Base-by-base conservation (phyloP, 768 basidiomycete genomes). In the Psilocybe cubensis region DNA sequence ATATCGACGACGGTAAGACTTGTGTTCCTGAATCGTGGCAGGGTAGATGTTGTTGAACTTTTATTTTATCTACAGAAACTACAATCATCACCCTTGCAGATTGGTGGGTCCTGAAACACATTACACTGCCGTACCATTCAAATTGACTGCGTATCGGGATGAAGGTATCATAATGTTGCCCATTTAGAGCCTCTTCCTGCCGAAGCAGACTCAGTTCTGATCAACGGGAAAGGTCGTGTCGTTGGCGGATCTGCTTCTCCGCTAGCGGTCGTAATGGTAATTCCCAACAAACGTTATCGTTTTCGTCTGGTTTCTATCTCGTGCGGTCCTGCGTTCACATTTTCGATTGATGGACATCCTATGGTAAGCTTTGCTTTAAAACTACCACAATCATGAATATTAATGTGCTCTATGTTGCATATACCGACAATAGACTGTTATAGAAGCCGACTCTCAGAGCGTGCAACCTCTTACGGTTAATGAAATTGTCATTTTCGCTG, bases 221-320 rank as follows among this genome's bases (percentile, higher is more conserved):
- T 83, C 62, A 83, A 83, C 55, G 82, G 82, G 0, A 65, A 72
- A 10, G 83, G 83, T 14, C 77, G 81, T 31, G 79, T 67, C 56
- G 18, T 63, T 5, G 72, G 69, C 33, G 74, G 74, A 0, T 70
- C 78, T n/a, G 46, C 60, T 1, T 64, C 72, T 5, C 62, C 66
- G 0, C 71, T 82, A 11, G 63, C 79, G 0, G 72, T 79, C 1
- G 63, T 80, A n/a, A 72, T 63, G 18, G 78, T 82, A 24, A 33
- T 63, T 8, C 46, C 66, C 6, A 71, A 70, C 18, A 66, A 67
- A 33, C 71, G 76, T 3, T 82, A 83, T 60, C 77, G 82, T 17
- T 73, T 83, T 68, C 79, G 82, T 23, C 61, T 83, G 21, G 68
- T 83, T 1, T 70, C 69, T 21, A 74, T 80, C 20, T 72, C 77